Percentiles rank a stretch among this genome's conserved stretches.
Conservation (phyloP, 75 land plant genomes). For the Selaginella moellendorffii region DNA sequence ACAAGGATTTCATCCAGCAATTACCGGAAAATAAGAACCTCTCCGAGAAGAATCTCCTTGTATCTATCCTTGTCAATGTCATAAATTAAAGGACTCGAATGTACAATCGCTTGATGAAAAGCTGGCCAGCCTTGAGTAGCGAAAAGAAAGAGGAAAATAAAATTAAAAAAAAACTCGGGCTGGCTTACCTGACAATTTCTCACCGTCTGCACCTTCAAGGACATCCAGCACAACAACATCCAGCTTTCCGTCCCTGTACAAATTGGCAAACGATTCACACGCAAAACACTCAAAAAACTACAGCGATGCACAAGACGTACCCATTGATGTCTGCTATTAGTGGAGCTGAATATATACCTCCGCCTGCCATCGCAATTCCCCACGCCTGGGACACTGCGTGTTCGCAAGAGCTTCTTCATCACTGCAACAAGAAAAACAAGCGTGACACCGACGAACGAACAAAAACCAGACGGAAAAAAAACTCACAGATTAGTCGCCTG, state of each 20-base stretch:
- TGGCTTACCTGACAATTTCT: slow-evolving; percentile 94
- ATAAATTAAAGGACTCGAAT: slow-evolving; percentile 80
- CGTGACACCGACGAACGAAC: too few relatives aligned
- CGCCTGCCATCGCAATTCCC: slow-evolving; percentile 95
- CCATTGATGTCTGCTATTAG: slow-evolving; percentile 80
- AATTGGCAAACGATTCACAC: too few relatives aligned
- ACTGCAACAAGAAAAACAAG: slow-evolving; percentile 42
- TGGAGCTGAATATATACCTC: slow-evolving; percentile 54
- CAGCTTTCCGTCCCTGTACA: slow-evolving; percentile 85
- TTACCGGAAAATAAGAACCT: slow-evolving; percentile 92
- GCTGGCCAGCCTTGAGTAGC: slow-evolving; percentile 81
- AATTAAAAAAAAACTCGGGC: too few relatives aligned
- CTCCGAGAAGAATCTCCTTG: slow-evolving; percentile 88
- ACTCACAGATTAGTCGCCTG: slow-evolving; percentile 44
- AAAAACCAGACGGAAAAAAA: too few relatives aligned
- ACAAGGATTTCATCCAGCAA: too few relatives aligned
- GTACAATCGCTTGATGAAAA: slow-evolving; percentile 87
- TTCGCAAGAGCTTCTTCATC: slow-evolving; percentile 82
- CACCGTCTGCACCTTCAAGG: slow-evolving; percentile 92
- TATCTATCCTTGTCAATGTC: slow-evolving; percentile 97
- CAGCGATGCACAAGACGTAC: slow-evolving; percentile 20
- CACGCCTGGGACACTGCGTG: slow-evolving; percentile 62
- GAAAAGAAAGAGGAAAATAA: too few relatives aligned
- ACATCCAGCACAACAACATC: slow-evolving; percentile 91
- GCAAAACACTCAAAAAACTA: too few relatives aligned